Evolutionary conservation across 129 eudicot species (phyloP).

Genomic region (Flaveria sonorensis): DNA sequence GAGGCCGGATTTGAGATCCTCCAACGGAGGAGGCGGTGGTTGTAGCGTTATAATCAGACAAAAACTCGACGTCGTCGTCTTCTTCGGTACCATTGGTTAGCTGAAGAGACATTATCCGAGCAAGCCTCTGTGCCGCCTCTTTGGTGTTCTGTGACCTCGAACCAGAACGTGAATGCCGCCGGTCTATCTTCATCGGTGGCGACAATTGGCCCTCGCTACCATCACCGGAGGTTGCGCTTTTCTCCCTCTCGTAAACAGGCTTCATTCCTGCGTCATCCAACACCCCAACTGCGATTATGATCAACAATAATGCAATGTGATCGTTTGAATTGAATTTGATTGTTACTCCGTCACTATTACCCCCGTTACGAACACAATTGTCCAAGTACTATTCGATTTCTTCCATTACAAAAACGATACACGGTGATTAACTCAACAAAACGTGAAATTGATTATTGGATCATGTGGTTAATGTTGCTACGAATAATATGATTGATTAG

Average conservation of each 20-base stretch:
- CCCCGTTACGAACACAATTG: background rate
- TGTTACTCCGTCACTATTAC: background rate
- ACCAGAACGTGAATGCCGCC: constrained; percentile 62
- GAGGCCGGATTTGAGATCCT: constrained; percentile 49
- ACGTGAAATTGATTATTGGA: background rate
- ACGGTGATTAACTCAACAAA: background rate
- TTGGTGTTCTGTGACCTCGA: constrained; percentile 70
- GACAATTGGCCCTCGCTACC: constrained; percentile 29
- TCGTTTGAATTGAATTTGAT: constrained; percentile 12
- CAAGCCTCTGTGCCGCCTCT: constrained; percentile 81
- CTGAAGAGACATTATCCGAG: constrained; percentile 70
- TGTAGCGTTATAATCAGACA: constrained; percentile 48
- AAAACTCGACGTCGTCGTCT: constrained; percentile 66
- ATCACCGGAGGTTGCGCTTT: constrained; percentile 21
- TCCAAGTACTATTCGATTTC: background rate
- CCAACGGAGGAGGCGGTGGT: constrained; percentile 39
- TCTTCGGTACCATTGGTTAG: constrained; percentile 58
- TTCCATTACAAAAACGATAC: background rate
- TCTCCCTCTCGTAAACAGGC: constrained; percentile 33
- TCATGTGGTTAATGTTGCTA: background rate
- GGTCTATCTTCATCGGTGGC: constrained; percentile 26
- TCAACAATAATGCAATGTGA: background rate
- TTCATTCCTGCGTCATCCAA: constrained; percentile 34
- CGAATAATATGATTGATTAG: no score
- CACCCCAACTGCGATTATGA: background rate